Base-by-base conservation (phyloP, 257 asterid species). In the Prunella vulgaris region DNA sequence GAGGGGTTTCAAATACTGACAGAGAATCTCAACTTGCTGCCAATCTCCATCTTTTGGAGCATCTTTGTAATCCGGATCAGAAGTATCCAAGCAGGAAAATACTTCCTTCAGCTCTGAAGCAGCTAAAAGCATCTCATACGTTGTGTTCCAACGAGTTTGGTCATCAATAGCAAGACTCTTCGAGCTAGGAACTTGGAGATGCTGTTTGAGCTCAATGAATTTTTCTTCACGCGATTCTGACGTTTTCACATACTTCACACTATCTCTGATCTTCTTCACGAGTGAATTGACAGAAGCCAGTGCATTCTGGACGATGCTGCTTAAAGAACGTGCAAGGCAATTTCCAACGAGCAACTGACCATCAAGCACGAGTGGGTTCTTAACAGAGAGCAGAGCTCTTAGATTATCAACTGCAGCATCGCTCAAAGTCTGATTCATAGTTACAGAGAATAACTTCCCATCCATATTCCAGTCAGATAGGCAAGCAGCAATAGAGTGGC, bases 401-500 rank as follows among this genome's bases (percentile, higher is more conserved):
- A 94, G 79, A 63, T 89, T 91, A 70, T 94, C 96, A 22, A 78
- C 32, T 2, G 95, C 77, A 42, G 79, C 84, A 76, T 85, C 93
- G 38, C 60, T 79, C 76, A 89, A 44, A 0, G 79, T 76, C 63
- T 91, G 95, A 72, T 94, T 91, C 33, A 91, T 78, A 3, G 93
- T 88, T 5, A 91, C 88, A 12, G 97, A 91, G 52, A 94, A 91
- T 13, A 94, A 67, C 77, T 88, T 91, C 0, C 97, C 96, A 38
- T 85, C 96, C 91, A 91, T 82, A 48, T 77, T 78, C 97, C 99
- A 94, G 67, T 94, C 97, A 1, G 95, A 85, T 9, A 91, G 87
- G 79, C 99, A 91, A 5, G 92, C 96, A 33, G 97, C 88, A 63
- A 94, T 83, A 2, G 99, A 88, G 32, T 94, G 99, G 77, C 90